Conservation (phyloP, 139 green algal species). For the Nannochloris sp. region DNA sequence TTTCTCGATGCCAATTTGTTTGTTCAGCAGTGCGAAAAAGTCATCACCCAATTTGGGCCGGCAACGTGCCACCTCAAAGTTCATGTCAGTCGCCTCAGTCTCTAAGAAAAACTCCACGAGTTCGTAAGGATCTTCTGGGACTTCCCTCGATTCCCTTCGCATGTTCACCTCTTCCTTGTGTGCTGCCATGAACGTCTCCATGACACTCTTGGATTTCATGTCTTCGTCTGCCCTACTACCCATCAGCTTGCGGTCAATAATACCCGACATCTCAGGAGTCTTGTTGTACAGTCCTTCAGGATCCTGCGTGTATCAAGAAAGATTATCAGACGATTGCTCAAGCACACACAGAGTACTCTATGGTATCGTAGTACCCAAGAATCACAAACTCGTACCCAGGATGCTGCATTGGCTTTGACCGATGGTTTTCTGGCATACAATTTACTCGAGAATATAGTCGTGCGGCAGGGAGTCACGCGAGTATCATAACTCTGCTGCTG, state of each 20-base stretch:
- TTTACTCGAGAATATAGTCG: too few species aligned
- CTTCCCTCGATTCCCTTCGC: constrained; percentile 22
- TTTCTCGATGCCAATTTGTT: constrained; percentile 24
- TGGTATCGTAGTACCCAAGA: neutral
- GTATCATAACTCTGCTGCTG: too few species aligned
- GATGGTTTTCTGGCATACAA: neutral
- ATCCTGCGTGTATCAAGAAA: constrained; percentile 16
- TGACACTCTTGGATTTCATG: constrained; percentile 45
- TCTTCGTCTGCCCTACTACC: constrained; percentile 39
- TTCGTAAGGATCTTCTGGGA: constrained; percentile 33
- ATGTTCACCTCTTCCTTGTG: constrained; percentile 22
- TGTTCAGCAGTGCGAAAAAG: constrained; percentile 44
- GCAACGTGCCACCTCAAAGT: constrained; percentile 75
- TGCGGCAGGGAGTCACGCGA: too few species aligned
- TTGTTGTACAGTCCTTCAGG: constrained; percentile 42
- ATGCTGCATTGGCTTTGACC: neutral
- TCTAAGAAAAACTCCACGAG: constrained; percentile 79
- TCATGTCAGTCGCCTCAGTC: constrained; percentile 76
- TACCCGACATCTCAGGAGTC: constrained; percentile 16
- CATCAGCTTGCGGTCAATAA: constrained; percentile 53
- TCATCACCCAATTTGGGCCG: constrained; percentile 31
- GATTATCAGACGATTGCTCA: too few species aligned
- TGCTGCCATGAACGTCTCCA: constrained; percentile 17
- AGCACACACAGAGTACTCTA: too few species aligned
- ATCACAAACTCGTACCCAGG: neutral